phyloP scores from a whole-genome alignment of 2,329 filamentous ascomycete species.

The Pyricularia grisea region DNA sequence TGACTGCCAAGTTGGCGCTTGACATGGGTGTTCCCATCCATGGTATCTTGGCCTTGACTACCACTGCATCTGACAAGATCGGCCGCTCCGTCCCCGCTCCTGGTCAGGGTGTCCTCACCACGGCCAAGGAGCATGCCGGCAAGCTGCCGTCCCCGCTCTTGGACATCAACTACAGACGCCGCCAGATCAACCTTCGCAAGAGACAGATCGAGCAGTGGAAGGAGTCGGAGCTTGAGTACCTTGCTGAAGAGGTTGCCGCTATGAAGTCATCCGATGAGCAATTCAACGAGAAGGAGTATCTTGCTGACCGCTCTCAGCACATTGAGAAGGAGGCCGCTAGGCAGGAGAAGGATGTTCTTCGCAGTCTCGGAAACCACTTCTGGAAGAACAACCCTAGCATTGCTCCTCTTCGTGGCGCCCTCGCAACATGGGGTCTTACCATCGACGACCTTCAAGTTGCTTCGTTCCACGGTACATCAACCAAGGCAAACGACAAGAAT shows the following conservation, averaged over 20 bases:
- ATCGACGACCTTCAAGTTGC: conserved; percentile 92
- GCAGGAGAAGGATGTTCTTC: conserved; percentile 87
- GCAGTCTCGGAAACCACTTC: conserved; percentile 95
- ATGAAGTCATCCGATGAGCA: conserved; percentile 69
- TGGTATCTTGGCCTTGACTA: conserved; percentile 84
- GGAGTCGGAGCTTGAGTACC: conserved; percentile 84
- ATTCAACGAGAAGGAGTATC: conserved; percentile 80
- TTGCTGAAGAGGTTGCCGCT: conserved; percentile 85
- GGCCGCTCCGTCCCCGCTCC: conserved; percentile 94
- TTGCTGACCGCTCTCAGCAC: conserved; percentile 74
- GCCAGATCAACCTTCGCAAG: conserved; percentile 89
- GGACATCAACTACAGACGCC: conserved; percentile 93
- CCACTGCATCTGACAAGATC: conserved; percentile 98
- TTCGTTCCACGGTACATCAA: conserved; percentile 98
- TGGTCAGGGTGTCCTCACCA: conserved; percentile 92
- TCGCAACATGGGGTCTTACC: conserved; percentile 96
- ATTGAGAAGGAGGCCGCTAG: conserved; percentile 81
- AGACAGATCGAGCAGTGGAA: conserved; percentile 95
- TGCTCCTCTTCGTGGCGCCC: conserved; percentile 86
- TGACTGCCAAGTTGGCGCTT: conserved; percentile 90
- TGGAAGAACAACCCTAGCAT: conserved; percentile 95
- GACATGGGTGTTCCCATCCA: conserved; percentile 99
- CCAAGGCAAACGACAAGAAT: conserved; percentile 98
- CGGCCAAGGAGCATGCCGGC: conserved; percentile 79
- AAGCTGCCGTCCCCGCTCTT: conserved; percentile 93